Evolutionary conservation across 192 early-diverging fungal species (phyloP).

Genomic region (Rhizophagus prolifer): DNA sequence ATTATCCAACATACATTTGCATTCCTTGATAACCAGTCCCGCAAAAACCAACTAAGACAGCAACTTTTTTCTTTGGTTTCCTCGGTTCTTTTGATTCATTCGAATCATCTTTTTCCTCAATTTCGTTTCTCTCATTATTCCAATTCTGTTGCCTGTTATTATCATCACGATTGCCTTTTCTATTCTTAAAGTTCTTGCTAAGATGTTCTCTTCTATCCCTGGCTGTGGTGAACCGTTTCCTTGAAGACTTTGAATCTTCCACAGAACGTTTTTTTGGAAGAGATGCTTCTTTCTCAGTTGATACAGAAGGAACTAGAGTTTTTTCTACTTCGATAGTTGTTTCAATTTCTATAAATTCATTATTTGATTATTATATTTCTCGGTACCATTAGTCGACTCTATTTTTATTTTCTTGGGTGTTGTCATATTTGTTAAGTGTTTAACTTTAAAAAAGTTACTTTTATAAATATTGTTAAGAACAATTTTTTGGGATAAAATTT

Average conservation of each 20-base stretch:
- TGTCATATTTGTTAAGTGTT: not conserved
- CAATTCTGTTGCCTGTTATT: not conserved
- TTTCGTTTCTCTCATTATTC: not conserved
- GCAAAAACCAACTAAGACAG: conserved; percentile 88
- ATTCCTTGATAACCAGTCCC: conserved; percentile 96
- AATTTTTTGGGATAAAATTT: not conserved
- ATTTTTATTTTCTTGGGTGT: not conserved
- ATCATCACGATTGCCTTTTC: conserved; percentile 1
- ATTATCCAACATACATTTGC: conserved; percentile 71
- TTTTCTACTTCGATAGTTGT: not conserved
- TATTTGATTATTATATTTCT: not conserved
- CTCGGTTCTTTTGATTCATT: conserved; percentile 48
- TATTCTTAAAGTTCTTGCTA: conserved; percentile 6
- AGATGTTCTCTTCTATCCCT: conserved; percentile 20
- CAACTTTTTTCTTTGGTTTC: conserved; percentile 85
- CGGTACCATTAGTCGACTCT: not conserved
- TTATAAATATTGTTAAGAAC: not conserved
- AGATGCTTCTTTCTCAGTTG: not conserved
- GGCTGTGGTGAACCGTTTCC: conserved; percentile 19
- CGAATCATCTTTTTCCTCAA: not conserved
- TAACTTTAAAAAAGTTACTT: not conserved
- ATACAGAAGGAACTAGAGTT: not conserved
- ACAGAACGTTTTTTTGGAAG: not conserved
- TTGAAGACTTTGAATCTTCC: not conserved
- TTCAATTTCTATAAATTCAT: not conserved